Conservation (phyloP, 108 stramenopile species). For the Pseudonitzschia delicatissima region DNA sequence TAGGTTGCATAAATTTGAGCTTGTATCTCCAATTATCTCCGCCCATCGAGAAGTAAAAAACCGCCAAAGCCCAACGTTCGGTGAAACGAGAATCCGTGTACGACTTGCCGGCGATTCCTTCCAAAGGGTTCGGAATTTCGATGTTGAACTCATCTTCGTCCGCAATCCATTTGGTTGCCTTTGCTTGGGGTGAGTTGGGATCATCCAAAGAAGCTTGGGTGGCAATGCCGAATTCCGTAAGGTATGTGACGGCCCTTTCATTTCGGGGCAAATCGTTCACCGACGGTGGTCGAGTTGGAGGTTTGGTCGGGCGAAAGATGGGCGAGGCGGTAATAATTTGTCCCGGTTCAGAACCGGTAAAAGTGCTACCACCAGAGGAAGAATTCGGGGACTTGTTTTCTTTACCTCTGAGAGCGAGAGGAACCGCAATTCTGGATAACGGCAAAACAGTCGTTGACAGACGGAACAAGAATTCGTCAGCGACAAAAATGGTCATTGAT, state of each 20-base stretch:
- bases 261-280: not conserved
- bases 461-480: not conserved
- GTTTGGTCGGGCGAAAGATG: not conserved
- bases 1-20: conserved; percentile 7
- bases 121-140: not conserved
- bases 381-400: not conserved
- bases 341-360: not conserved
- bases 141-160: not conserved
- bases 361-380: not conserved
- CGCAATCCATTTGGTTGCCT: conserved; percentile 15
- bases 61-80: conserved; percentile 21
- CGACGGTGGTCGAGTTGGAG: not conserved
- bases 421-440: conserved; percentile 6
- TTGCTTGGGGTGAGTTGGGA: not conserved
- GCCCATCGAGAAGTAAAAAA: conserved; percentile 21
- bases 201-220: not conserved
- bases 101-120: not conserved
- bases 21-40: conserved; percentile 22
- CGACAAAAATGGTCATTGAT: not conserved
- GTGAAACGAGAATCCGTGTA: not conserved
- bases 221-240: conserved; percentile 7
- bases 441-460: not conserved
- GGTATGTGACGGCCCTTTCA: conserved; percentile 3
- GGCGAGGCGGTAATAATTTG: not conserved
- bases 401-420: not conserved